phyloP scores from a whole-genome alignment of 441 rosid species.

The Euphorbia corollata region DNA sequence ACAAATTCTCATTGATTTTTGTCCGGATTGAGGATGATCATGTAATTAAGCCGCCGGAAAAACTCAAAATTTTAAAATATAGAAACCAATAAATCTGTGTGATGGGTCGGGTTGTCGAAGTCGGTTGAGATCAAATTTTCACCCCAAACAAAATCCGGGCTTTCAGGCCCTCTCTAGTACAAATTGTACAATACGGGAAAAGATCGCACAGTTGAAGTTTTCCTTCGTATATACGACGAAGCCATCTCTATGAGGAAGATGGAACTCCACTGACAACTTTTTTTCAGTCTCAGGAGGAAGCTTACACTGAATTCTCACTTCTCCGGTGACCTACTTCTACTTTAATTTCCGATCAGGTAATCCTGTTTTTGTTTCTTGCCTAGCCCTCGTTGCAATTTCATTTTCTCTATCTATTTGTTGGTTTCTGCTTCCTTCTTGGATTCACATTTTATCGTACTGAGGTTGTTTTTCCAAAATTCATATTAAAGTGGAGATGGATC shows the following conservation, averaged over 20 bases:
- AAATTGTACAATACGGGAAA: not conserved
- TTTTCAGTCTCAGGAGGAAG: not conserved
- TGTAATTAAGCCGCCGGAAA: too few relatives aligned
- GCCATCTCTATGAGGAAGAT: not conserved
- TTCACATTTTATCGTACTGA: not conserved
- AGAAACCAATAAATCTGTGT: not conserved
- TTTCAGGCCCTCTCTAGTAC: not conserved
- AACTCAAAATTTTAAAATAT: too few relatives aligned
- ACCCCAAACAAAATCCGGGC: slow-evolving; percentile 9
- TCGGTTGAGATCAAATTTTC: not conserved
- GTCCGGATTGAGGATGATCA: too few relatives aligned
- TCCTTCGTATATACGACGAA: not conserved
- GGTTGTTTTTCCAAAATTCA: slow-evolving; percentile 4
- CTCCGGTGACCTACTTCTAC: slow-evolving; percentile 7
- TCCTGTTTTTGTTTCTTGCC: not conserved
- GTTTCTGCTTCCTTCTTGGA: too few relatives aligned
- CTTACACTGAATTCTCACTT: slow-evolving; percentile 6
- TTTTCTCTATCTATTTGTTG: too few relatives aligned
- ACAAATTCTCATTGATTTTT: too few relatives aligned
- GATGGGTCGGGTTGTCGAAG: not conserved
- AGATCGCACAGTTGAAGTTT: not conserved
- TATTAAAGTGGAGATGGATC: slow-evolving; percentile 41
- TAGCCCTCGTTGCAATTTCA: not conserved
- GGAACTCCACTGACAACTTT: too few relatives aligned
- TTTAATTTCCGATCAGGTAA: slow-evolving; percentile 29